Base-by-base conservation (phyloP, 805 yeast species). In the Wickerhamiella sergipiensis region DNA sequence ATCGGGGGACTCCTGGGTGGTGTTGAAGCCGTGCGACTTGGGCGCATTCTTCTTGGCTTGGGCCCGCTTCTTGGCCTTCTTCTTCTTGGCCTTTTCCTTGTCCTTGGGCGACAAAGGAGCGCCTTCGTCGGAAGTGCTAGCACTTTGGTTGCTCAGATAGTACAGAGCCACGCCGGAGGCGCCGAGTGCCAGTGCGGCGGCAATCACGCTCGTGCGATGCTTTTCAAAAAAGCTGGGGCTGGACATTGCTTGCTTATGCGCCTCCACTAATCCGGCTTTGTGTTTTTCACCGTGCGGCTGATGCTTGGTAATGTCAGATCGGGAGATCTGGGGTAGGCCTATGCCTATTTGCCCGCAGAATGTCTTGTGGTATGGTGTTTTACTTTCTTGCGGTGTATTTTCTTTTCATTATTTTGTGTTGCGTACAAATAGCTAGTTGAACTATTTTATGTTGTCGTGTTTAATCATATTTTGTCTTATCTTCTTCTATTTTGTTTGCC, bases 91-190 rank as follows among this genome's bases (percentile, higher is more conserved):
- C 52, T 46, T 52, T 45, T n/a, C 49, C 57, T 44, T 50, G 55
- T 45, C 54, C 52, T 46, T 42, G 53, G 53, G 52, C 50, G 52
- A 47, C 46, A 43, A 43, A 26, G 55, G 43, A 48, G 56, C 47
- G 39, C 47, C 24, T 42, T 52, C 47, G 66, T 67, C 57, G 67
- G 50, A 71, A n/a, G 19, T 7, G 26, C 36, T 9, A 10, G 44
- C 12, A 45, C 48, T 42, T 40, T 43, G 24, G 42, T 33, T 42
- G 17, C 54, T 38, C 43, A 52, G 72, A 58, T 74, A 76, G 54
- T 72, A 70, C 58, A 76, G 79, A 9, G 85, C 82, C 51, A 82
- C 80, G 36, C 77, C 75, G 29, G 81, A 85, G 39, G 81, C 74
- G 48, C 78, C 75, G 53, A 79, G 78, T 48, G 83, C 83, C 54